Percentiles rank a stretch among this genome's conserved stretches.
phyloP scores from a whole-genome alignment of 106 monocot species.

The Xerophyta viscosa region DNA sequence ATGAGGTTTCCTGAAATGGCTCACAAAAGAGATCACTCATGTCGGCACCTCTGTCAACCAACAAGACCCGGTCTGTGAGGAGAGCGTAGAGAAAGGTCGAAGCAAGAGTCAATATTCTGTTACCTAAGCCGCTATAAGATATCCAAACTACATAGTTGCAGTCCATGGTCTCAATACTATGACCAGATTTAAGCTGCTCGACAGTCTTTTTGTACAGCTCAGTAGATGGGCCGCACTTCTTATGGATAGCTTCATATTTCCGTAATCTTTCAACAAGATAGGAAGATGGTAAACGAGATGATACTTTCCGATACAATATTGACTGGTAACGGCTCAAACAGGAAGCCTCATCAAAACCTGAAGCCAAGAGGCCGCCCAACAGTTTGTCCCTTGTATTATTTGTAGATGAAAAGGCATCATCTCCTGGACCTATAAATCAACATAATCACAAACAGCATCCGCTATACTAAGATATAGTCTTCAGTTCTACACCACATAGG shows the following conservation, averaged over 20 bases:
- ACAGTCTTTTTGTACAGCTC: conserved; percentile 37
- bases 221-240: conserved; percentile 60
- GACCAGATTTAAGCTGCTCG: conserved; percentile 32
- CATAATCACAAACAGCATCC: too few relatives aligned
- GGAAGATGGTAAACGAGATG: conserved; percentile 34
- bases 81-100: conserved; percentile 79
- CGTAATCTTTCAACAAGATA: conserved; percentile 50
- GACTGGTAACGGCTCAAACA: conserved; percentile 64
- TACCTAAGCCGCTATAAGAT: conserved; percentile 60
- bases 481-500: too few relatives aligned
- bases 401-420: too few relatives aligned
- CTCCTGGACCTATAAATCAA: too few relatives aligned
- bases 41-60: conserved; percentile 39
- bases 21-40: conserved; percentile 72
- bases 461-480: too few relatives aligned
- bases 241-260: conserved; percentile 59
- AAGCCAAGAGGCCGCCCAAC: conserved; percentile 46
- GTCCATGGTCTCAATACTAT: conserved; percentile 5
- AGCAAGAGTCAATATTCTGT: conserved; percentile 62
- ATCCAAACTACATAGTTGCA: conserved; percentile 64
- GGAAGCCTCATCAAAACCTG: conserved; percentile 48
- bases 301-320: conserved; percentile 36
- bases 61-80: conserved; percentile 60
- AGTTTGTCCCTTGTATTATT: too few relatives aligned
- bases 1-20: conserved; percentile 69